Evolutionary conservation across 495 filamentous ascomycete genomes (phyloP).

Genomic region (Corynascus novoguineensis): DNA sequence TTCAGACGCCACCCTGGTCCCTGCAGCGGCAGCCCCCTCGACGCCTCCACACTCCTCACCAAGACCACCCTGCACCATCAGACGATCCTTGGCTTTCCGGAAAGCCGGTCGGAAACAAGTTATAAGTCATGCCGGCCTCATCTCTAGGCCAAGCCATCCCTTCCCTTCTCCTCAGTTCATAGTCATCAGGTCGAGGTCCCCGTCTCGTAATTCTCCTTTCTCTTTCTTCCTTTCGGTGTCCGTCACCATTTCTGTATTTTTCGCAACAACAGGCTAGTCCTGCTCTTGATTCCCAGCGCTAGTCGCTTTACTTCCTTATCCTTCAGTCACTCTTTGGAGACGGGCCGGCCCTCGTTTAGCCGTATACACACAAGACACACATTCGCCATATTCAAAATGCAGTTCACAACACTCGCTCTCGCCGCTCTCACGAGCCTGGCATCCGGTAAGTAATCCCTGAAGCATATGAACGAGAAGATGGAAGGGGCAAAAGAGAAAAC

Average conservation of each 20-base stretch:
- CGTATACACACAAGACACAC: conserved; percentile 8
- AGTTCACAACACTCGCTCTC: conserved; percentile 44
- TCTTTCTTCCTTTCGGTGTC: conserved; percentile 23
- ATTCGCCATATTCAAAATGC: conserved; percentile 40
- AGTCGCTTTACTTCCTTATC: conserved; percentile 42
- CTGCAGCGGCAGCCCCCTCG: conserved; percentile 19
- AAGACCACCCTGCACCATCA: conserved; percentile 19
- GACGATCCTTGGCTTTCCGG: conserved; percentile 30
- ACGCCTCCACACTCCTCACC: conserved; percentile 11
- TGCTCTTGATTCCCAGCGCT: conserved; percentile 39
- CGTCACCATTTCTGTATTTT: conserved; percentile 28
- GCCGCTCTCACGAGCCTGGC: conserved; percentile 44
- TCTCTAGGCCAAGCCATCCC: conserved; percentile 20
- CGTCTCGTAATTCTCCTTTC: conserved; percentile 15
- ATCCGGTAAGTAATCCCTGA: conserved; percentile 32
- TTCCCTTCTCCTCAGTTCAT: conserved; percentile 28
- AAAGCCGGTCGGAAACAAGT: conserved; percentile 15
- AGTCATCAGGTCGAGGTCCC: conserved; percentile 19
- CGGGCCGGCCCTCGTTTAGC: conserved; percentile 16
- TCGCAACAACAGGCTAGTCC: conserved; percentile 45
- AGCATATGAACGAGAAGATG: too few relatives aligned
- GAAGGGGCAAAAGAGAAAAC: neutral
- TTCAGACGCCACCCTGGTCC: conserved; percentile 16
- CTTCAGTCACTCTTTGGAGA: conserved; percentile 29
- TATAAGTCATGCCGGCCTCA: conserved; percentile 31